phyloP scores from a whole-genome alignment of 805 yeast genomes.

The Wickerhamomyces sydowiorum region DNA sequence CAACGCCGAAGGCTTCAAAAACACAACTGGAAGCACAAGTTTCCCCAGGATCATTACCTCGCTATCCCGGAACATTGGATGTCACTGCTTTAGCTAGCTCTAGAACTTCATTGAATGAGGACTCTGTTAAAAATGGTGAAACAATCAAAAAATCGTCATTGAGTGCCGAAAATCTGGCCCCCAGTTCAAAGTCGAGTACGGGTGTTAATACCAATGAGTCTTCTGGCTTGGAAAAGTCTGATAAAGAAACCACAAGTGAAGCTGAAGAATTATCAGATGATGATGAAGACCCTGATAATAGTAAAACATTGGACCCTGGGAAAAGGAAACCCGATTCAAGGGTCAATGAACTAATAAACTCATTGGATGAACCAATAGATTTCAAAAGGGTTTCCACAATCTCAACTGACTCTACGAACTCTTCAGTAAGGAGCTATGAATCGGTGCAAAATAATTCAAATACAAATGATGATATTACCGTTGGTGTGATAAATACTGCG shows the following conservation, averaged over 20 bases:
- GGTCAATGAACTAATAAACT: conserved; percentile 18
- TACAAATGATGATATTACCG: conserved; percentile 7
- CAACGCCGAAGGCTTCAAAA: conserved; percentile 13
- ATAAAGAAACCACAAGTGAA: background rate
- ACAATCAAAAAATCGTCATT: background rate
- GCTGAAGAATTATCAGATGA: too few relatives aligned
- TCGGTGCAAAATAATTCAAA: conserved; percentile 5
- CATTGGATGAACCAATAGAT: conserved; percentile 35
- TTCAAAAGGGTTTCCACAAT: conserved; percentile 35
- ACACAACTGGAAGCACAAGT: conserved; percentile 3
- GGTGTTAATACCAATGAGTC: too few relatives aligned
- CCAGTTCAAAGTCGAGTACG: background rate
- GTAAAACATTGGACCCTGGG: conserved; percentile 43
- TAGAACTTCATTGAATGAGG: conserved; percentile 4
- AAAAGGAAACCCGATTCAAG: conserved; percentile 19
- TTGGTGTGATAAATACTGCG: conserved; percentile 11
- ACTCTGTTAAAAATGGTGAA: background rate
- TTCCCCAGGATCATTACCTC: conserved; percentile 30
- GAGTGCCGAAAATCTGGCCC: background rate
- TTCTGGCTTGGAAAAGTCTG: too few relatives aligned
- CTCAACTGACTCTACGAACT: conserved; percentile 19
- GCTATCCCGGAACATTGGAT: conserved; percentile 40
- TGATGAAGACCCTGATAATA: conserved; percentile 6
- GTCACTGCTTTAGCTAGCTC: conserved; percentile 38
- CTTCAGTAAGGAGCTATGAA: conserved; percentile 12